A percentile compares a stretch with the other conserved stretches of the same genome.
These are phyloP conservation scores for Sarcodon sp. DNA, from an alignment of 768 basidiomycete genomes.

Conservation along the genomic window DNA sequence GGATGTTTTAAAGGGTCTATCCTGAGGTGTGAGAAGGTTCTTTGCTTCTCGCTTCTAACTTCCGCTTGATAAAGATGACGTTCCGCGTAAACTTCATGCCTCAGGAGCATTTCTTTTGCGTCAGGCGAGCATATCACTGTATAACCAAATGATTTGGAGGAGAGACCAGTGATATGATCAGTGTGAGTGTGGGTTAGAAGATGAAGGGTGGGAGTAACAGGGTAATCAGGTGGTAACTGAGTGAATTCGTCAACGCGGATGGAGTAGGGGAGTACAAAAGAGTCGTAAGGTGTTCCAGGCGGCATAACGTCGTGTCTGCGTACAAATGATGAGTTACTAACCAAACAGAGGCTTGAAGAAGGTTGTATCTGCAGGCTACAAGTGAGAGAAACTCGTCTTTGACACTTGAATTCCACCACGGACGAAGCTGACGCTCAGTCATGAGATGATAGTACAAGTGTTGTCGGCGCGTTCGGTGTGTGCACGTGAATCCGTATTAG, in stretches of 20 bases:
- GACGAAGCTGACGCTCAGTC: too few species aligned
- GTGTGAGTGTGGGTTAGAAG: constrained; percentile 87
- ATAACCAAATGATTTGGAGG: constrained; percentile 61
- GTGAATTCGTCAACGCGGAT: constrained; percentile 86
- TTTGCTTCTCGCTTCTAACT: constrained; percentile 32
- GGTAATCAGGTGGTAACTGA: constrained; percentile 18
- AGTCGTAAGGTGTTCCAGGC: constrained; percentile 61
- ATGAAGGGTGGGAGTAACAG: constrained; percentile 32
- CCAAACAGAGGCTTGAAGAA: too few species aligned
- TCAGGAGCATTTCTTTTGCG: constrained; percentile 77
- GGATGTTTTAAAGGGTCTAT: constrained; percentile 32
- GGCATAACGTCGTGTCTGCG: constrained; percentile 45
- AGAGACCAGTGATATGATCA: constrained; percentile 73
- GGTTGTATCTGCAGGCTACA: too few species aligned
- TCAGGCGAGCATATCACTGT: constrained; percentile 69
- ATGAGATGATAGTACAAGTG: too few species aligned
- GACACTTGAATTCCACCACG: too few species aligned
- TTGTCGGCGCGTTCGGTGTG: too few species aligned
- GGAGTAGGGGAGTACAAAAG: constrained; percentile 61
- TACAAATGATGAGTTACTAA: too few species aligned
- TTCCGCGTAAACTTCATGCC: constrained; percentile 60
- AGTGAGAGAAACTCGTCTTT: too few species aligned
- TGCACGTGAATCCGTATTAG: too few species aligned
- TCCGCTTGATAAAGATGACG: constrained; percentile 43
- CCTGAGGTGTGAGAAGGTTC: constrained; percentile 60